A percentile compares a stretch with the other conserved stretches of the same genome.
These are phyloP conservation scores for Carex littledalei DNA, from an alignment of 176 grass and related monocot species.

Conservation along the genomic window DNA sequence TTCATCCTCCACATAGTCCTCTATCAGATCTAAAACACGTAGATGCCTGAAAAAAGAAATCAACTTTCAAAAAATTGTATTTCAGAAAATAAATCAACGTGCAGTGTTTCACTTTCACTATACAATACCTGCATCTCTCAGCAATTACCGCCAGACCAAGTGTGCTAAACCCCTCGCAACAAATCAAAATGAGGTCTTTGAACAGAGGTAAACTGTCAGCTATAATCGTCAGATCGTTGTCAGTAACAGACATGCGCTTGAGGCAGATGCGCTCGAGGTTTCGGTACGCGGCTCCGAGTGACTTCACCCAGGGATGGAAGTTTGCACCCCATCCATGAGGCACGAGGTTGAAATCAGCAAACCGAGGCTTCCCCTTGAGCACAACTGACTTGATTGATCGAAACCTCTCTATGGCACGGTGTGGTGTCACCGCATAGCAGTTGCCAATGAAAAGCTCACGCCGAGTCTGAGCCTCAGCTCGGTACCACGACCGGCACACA, in stretches of 20 bases:
- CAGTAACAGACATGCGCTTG: slow-evolving; percentile 83
- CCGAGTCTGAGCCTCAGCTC: slow-evolving; percentile 73
- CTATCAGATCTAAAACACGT: slow-evolving; percentile 74
- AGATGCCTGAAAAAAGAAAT: slow-evolving; percentile 52
- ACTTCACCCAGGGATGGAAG: slow-evolving; percentile 52
- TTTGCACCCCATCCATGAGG: slow-evolving; percentile 66
- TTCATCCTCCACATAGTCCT: slow-evolving; percentile 66
- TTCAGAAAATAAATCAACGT: neutral
- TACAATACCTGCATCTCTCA: slow-evolving; percentile 59
- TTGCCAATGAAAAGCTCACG: slow-evolving; percentile 91
- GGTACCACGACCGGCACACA: slow-evolving; percentile 85
- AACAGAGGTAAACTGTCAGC: slow-evolving; percentile 56
- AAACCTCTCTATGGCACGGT: slow-evolving; percentile 62
- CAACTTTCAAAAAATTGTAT: slow-evolving; percentile 14
- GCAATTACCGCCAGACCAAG: slow-evolving; percentile 64
- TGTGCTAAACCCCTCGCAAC: slow-evolving; percentile 95
- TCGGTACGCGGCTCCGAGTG: slow-evolving; percentile 47
- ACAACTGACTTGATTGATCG: slow-evolving; percentile 49
- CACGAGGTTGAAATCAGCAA: slow-evolving; percentile 80
- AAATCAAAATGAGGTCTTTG: slow-evolving; percentile 68
- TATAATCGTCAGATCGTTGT: slow-evolving; percentile 57
- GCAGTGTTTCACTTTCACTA: neutral
- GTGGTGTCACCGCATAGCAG: slow-evolving; percentile 84
- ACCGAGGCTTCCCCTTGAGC: slow-evolving; percentile 92
- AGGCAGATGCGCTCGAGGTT: slow-evolving; percentile 75